These are phyloP conservation scores for Zygoascus sp. DNA, from an alignment of 1,139 yeast genomes.

Conservation along the genomic window DNA sequence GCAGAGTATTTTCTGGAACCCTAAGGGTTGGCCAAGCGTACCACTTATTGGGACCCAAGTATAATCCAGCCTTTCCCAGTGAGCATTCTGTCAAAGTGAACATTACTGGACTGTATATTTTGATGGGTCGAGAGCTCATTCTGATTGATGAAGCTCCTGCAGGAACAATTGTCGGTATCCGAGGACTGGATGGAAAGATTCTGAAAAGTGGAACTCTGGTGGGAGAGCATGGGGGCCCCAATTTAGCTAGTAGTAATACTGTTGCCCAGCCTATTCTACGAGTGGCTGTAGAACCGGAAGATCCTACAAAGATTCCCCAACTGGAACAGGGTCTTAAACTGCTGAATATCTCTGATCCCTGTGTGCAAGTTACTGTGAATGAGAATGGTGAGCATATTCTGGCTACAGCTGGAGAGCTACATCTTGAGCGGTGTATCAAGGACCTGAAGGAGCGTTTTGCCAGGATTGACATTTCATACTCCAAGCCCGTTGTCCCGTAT, in stretches of 20 bases:
- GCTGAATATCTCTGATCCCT: constrained; percentile 86
- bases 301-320: constrained; percentile 72
- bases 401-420: constrained; percentile 95
- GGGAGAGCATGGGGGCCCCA: constrained; percentile 49
- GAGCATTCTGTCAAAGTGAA: constrained; percentile 51
- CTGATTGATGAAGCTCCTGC: constrained; percentile 80
- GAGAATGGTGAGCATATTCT: constrained; percentile 89
- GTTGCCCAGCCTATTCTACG: constrained; percentile 83
- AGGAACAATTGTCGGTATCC: constrained; percentile 92
- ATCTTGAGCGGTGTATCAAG: constrained; percentile 83
- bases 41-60: constrained; percentile 79
- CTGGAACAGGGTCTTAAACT: constrained; percentile 75
- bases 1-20: constrained; percentile 85
- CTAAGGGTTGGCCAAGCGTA: constrained; percentile 69
- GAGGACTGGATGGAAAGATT: constrained; percentile 78
- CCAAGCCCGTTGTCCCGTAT: constrained; percentile 93
- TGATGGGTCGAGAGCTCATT: constrained; percentile 91
- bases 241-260: constrained; percentile 64
- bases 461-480: constrained; percentile 76
- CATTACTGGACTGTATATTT: constrained; percentile 65
- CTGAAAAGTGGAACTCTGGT: constrained; percentile 84
- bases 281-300: constrained; percentile 90
- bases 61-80: constrained; percentile 63
- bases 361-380: constrained; percentile 78
- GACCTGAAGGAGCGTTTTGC: constrained; percentile 91